phyloP scores from a whole-genome alignment of 768 basidiomycete species.

The Suillus discolor region DNA sequence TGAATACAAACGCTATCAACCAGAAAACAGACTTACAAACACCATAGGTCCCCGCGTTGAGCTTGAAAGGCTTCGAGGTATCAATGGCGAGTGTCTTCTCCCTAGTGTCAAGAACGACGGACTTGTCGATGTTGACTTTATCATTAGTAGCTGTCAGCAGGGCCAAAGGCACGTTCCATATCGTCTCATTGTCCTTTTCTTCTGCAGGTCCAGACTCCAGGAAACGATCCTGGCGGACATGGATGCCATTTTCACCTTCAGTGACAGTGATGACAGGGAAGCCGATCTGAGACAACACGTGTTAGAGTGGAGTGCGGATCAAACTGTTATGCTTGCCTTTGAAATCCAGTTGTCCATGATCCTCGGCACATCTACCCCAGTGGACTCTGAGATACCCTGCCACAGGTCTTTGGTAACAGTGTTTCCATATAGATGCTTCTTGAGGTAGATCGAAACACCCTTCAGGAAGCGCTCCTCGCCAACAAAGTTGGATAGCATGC shows the following conservation, averaged over 20 bases:
- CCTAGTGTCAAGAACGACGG: constrained; percentile 65
- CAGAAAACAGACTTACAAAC: constrained; percentile 64
- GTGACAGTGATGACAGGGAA: constrained; percentile 90
- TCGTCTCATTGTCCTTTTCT: constrained; percentile 82
- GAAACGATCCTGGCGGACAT: constrained; percentile 89
- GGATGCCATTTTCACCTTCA: constrained; percentile 71
- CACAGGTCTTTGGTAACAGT: constrained; percentile 86
- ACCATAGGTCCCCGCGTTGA: constrained; percentile 87
- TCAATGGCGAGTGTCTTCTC: constrained; percentile 73
- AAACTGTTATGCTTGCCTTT: constrained; percentile 46
- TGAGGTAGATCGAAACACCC: constrained; percentile 91
- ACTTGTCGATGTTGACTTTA: constrained; percentile 58
- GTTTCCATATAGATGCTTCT: constrained; percentile 83
- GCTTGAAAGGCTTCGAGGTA: constrained; percentile 78
- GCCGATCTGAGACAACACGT: constrained; percentile 51
- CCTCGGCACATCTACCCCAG: constrained; percentile 68
- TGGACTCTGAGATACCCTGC: constrained; percentile 79
- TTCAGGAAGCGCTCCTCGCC: constrained; percentile 88
- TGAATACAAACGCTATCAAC: constrained; percentile 7
- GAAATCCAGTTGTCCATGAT: constrained; percentile 94
- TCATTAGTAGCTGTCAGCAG: constrained; percentile 51
- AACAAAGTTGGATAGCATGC: constrained; percentile 89
- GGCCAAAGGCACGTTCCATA: constrained; percentile 57
- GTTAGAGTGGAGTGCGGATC: background rate
- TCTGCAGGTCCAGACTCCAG: constrained; percentile 80